Evolutionary conservation across 139 green algal genomes (phyloP).

Genomic region (Pedinophyceae sp.): DNA sequence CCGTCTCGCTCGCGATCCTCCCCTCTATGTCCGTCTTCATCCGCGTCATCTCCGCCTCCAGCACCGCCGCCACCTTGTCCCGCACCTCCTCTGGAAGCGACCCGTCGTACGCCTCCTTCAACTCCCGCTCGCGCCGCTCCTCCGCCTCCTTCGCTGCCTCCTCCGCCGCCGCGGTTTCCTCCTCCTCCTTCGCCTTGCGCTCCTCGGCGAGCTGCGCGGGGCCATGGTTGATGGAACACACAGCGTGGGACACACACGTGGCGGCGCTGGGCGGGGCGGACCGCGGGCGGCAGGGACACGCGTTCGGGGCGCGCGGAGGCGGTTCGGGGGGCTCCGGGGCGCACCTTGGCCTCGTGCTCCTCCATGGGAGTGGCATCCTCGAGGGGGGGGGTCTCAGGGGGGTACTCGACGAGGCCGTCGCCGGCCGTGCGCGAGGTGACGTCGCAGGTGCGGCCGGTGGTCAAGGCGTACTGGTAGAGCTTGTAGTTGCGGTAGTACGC

Average conservation of each 20-base stretch:
- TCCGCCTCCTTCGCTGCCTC: slow-evolving; percentile 15
- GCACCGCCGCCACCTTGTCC: slow-evolving; percentile 17
- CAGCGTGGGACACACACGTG: too few relatives aligned
- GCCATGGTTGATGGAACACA: neutral
- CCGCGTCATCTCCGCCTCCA: slow-evolving; percentile 22
- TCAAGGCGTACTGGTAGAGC: slow-evolving; percentile 51
- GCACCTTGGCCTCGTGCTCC: slow-evolving; percentile 17
- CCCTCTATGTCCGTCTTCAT: slow-evolving; percentile 9
- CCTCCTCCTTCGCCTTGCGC: slow-evolving; percentile 5
- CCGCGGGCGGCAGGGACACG: too few relatives aligned
- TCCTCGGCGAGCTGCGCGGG: too few relatives aligned
- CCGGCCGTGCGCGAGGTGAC: slow-evolving; percentile 19
- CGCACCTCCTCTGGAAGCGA: slow-evolving; percentile 41
- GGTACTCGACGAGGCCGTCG: neutral
- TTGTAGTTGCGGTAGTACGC: slow-evolving; percentile 59
- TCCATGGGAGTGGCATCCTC: slow-evolving; percentile 21
- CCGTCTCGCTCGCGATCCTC: neutral
- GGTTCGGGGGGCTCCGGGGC: too few relatives aligned
- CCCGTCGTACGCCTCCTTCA: slow-evolving; percentile 34
- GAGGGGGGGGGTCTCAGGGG: slow-evolving; percentile 9
- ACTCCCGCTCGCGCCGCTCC: slow-evolving; percentile 15
- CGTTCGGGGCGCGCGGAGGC: too few relatives aligned
- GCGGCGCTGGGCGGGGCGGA: too few relatives aligned
- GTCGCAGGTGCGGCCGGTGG: slow-evolving; percentile 30
- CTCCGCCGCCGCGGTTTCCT: slow-evolving; percentile 16